Percentiles rank a stretch among this genome's conserved stretches.
These are phyloP conservation scores for Podila epigama DNA, from an alignment of 192 early-diverging fungal genomes.

Conservation along the genomic window DNA sequence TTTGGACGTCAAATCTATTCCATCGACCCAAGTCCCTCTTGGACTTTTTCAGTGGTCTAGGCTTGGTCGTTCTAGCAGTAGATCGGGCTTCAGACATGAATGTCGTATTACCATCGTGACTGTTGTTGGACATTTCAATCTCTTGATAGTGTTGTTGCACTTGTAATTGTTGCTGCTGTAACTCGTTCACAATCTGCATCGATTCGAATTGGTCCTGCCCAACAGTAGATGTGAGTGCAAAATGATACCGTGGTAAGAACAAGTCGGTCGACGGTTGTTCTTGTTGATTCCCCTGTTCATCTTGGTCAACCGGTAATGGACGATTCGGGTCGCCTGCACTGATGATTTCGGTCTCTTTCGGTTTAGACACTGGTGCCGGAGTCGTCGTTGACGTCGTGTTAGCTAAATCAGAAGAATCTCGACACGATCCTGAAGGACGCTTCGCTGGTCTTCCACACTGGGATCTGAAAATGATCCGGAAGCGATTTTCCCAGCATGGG, in stretches of 20 bases:
- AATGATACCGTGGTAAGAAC: constrained; percentile 40
- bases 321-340: background rate
- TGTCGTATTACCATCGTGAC: too few species aligned
- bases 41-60: constrained; percentile 3
- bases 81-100: too few species aligned
- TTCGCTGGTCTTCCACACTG: background rate
- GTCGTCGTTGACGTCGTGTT: background rate
- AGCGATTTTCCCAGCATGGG: constrained; percentile 30
- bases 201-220: constrained; percentile 36
- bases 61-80: background rate
- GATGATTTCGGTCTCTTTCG: background rate
- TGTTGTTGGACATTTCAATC: background rate
- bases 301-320: background rate
- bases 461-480: constrained; percentile 10
- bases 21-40: constrained; percentile 25
- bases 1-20: constrained; percentile 28
- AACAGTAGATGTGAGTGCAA: constrained; percentile 27
- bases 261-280: constrained; percentile 30
- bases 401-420: too few species aligned
- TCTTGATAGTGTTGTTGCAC: background rate
- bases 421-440: background rate
- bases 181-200: constrained; percentile 8
- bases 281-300: background rate
- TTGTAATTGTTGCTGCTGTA: background rate
- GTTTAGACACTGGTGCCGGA: background rate